Evolutionary conservation across 2,329 filamentous ascomycete species (phyloP).

Genomic region (Ceratocystis ficicola): DNA sequence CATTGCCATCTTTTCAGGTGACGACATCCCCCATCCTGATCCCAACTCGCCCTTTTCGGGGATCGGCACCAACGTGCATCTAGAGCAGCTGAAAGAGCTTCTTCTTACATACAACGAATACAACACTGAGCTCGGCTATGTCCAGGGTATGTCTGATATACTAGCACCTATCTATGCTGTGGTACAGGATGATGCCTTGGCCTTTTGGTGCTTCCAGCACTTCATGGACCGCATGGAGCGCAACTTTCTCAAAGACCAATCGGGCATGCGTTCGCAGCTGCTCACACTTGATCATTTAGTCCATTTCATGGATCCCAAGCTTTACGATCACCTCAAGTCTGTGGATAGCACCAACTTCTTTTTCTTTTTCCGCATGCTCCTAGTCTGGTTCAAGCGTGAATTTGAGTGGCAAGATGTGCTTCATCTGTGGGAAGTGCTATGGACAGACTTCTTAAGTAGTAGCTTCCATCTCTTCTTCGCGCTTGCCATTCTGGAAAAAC

Average conservation of each 20-base stretch:
- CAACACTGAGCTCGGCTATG: slow-evolving; percentile 88
- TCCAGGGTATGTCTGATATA: slow-evolving; percentile 97
- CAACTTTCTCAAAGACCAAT: slow-evolving; percentile 91
- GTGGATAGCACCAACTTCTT: slow-evolving; percentile 98
- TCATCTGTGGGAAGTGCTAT: slow-evolving; percentile 80
- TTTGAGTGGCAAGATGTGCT: slow-evolving; percentile 83
- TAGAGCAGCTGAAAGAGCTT: slow-evolving; percentile 99
- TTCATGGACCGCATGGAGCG: slow-evolving; percentile 99
- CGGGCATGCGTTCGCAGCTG: slow-evolving; percentile 87
- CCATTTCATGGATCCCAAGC: slow-evolving; percentile 88
- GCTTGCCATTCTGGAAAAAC: slow-evolving; percentile 86
- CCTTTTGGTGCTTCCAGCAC: slow-evolving; percentile 89
- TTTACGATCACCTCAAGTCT: slow-evolving; percentile 78
- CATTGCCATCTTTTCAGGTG: slow-evolving; percentile 88
- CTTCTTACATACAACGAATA: slow-evolving; percentile 97
- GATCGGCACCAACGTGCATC: slow-evolving; percentile 85
- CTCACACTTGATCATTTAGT: slow-evolving; percentile 86
- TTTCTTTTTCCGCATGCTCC: slow-evolving; percentile 98
- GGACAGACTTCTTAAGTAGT: slow-evolving; percentile 82
- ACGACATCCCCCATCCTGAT: slow-evolving; percentile 93
- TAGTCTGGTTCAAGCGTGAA: slow-evolving; percentile 98
- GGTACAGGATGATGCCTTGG: slow-evolving; percentile 90
- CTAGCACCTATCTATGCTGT: slow-evolving; percentile 93
- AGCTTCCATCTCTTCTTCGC: slow-evolving; percentile 94
- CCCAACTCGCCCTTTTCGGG: slow-evolving; percentile 90